phyloP scores from a whole-genome alignment of 768 basidiomycete genomes.

The Mycena epipterygia region DNA sequence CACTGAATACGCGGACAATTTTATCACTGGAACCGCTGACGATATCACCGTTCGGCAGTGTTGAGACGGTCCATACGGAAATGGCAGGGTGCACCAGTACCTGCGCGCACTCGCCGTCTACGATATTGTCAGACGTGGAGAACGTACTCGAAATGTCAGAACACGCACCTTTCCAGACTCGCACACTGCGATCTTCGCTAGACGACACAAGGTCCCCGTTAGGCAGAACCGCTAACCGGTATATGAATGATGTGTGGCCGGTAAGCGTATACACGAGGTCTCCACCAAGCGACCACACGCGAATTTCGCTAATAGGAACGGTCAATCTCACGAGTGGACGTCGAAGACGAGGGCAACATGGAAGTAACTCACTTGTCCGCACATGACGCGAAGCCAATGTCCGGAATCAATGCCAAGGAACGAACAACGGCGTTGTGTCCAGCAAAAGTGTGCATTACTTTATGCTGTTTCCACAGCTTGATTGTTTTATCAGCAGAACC shows the following conservation, averaged over 20 bases:
- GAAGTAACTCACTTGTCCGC: slow-evolving; percentile 88
- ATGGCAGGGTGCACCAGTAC: slow-evolving; percentile 94
- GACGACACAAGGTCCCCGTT: slow-evolving; percentile 88
- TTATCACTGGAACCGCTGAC: slow-evolving; percentile 94
- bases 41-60: slow-evolving; percentile 92
- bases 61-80: slow-evolving; percentile 95
- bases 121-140: slow-evolving; percentile 2
- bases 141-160: slow-evolving; percentile 18
- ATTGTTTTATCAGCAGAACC: slow-evolving; percentile 97
- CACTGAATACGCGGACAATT: slow-evolving; percentile 88
- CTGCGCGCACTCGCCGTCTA: slow-evolving; percentile 91
- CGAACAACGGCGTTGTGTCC: slow-evolving; percentile 96
- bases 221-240: slow-evolving; percentile 87
- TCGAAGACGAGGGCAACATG: too few relatives aligned
- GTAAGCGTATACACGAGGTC: slow-evolving; percentile 84
- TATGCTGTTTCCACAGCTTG: slow-evolving; percentile 87
- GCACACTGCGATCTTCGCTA: slow-evolving; percentile 93
- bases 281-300: slow-evolving; percentile 90
- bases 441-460: slow-evolving; percentile 78
- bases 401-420: slow-evolving; percentile 82
- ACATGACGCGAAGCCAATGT: slow-evolving; percentile 95
- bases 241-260: slow-evolving; percentile 98
- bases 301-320: slow-evolving; percentile 77
- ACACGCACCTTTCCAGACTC: slow-evolving; percentile 89
- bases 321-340: slow-evolving; percentile 12